Conservation (phyloP, 768 basidiomycete genomes). For the Auricularia sp. region DNA sequence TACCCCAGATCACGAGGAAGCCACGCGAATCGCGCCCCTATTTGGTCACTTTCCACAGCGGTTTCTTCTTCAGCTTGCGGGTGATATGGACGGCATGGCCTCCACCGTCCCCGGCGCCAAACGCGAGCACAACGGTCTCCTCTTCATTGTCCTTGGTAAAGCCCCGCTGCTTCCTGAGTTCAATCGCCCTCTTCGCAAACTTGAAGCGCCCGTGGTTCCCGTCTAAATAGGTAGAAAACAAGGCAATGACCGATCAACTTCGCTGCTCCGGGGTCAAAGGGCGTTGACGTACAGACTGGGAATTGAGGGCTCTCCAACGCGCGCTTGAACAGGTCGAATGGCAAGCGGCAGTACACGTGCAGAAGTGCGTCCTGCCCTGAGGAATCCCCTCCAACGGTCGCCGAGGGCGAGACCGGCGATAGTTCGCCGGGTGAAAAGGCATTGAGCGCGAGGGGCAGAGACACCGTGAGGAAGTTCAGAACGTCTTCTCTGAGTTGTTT, state of each 20-base stretch:
- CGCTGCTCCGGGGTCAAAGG: not conserved
- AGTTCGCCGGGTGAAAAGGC: constrained; percentile 10
- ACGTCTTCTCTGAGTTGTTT: constrained; percentile 66
- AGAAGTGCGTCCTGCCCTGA: constrained; percentile 55
- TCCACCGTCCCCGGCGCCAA: constrained; percentile 52
- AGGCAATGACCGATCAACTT: not conserved
- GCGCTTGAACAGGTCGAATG: constrained; percentile 81
- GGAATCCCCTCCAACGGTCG: constrained; percentile 12
- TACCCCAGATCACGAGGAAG: not conserved
- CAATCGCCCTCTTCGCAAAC: constrained; percentile 86
- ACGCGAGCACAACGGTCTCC: constrained; percentile 88
- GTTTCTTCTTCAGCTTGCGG: constrained; percentile 65
- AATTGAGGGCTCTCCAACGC: constrained; percentile 73
- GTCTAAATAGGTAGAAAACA: constrained; percentile 31
- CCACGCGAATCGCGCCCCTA: constrained; percentile 4
- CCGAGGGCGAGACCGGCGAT: not conserved
- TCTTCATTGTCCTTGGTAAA: constrained; percentile 62
- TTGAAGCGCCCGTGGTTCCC: constrained; percentile 82
- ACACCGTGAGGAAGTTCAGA: constrained; percentile 66
- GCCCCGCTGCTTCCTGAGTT: constrained; percentile 69
- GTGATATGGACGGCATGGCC: constrained; percentile 77
- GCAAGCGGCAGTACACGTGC: constrained; percentile 67
- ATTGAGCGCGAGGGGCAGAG: constrained; percentile 48
- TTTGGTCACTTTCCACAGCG: constrained; percentile 23
- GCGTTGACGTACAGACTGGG: constrained; percentile 52